Conservation (phyloP, 345 rosid genomes). For the Eucalyptus sp. region DNA sequence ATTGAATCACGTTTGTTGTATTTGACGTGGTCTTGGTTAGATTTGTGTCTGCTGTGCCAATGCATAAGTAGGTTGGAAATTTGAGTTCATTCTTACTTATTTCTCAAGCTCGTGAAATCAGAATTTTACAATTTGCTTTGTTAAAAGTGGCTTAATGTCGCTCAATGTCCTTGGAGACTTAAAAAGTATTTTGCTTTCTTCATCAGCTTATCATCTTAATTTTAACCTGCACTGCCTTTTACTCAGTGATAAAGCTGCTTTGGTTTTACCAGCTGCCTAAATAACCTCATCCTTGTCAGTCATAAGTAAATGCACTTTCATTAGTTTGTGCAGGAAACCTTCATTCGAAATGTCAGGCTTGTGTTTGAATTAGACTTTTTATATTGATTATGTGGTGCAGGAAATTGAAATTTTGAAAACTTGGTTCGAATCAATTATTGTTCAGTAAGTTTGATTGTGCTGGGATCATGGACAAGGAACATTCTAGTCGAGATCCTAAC, state of each 20-base stretch:
- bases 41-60: neutral
- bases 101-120: neutral
- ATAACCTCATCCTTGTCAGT: neutral
- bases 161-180: neutral
- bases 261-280: neutral
- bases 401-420: neutral
- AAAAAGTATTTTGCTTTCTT: neutral
- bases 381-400: neutral
- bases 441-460: neutral
- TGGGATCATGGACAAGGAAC: slow-evolving; percentile 10
- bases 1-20: neutral
- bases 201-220: neutral
- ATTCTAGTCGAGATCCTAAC: neutral
- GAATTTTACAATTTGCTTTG: neutral
- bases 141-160: neutral
- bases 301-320: neutral
- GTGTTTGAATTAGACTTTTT: neutral
- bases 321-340: neutral
- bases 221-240: neutral
- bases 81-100: neutral
- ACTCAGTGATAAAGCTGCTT: neutral
- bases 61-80: neutral
- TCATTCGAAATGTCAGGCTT: neutral
- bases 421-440: slow-evolving; percentile 1
- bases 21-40: neutral